phyloP scores from a whole-genome alignment of 306 rosid genomes.

The Fagus crenata region DNA sequence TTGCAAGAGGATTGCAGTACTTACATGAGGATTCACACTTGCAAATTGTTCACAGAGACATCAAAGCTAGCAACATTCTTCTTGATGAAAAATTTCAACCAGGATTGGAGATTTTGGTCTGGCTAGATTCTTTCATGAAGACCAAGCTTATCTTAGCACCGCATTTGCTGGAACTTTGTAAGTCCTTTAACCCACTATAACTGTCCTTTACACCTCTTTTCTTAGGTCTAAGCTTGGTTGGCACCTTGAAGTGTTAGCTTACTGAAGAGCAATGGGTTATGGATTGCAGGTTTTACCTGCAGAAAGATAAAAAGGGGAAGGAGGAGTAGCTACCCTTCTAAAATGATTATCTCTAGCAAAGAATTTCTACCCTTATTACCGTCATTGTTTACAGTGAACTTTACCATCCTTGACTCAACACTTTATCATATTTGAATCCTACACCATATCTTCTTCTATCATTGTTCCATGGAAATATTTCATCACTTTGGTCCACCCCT shows the following conservation, averaged over 20 bases:
- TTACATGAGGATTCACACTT: constrained; percentile 88
- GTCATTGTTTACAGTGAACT: background rate
- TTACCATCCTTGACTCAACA: background rate
- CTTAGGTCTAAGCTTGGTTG: background rate
- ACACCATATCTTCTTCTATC: too few relatives aligned
- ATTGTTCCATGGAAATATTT: too few relatives aligned
- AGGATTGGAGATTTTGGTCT: constrained; percentile 88
- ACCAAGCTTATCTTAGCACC: constrained; percentile 87
- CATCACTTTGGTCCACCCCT: too few relatives aligned
- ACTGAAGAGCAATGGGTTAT: too few relatives aligned
- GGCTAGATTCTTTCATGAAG: constrained; percentile 94
- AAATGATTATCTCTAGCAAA: background rate
- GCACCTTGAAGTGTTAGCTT: background rate
- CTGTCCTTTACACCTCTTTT: background rate
- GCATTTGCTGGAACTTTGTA: constrained; percentile 89
- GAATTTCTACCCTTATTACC: background rate
- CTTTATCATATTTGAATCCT: too few relatives aligned
- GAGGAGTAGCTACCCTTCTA: too few relatives aligned
- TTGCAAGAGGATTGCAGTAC: constrained; percentile 86
- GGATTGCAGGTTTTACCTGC: too few relatives aligned
- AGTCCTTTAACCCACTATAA: constrained; percentile 30
- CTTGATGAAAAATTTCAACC: constrained; percentile 83
- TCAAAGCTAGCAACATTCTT: constrained; percentile 95
- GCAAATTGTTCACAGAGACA: constrained; percentile 84
- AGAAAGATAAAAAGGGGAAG: too few relatives aligned